Conservation (phyloP, 441 rosid genomes). For the Erodium texanum region DNA sequence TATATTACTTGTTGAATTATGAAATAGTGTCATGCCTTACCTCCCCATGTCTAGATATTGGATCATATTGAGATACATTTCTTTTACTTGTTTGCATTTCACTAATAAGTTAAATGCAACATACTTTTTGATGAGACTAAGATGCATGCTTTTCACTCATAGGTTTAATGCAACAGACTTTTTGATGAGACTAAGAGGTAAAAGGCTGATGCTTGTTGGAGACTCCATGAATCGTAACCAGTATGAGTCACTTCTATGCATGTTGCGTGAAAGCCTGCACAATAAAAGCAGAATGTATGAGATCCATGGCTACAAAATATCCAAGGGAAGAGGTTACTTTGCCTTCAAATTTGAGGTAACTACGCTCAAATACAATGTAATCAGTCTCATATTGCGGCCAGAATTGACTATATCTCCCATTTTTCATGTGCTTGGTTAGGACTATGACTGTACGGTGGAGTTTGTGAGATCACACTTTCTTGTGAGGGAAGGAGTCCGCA, state of each 20-base stretch:
- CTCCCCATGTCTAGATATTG: neutral
- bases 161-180: constrained; percentile 93
- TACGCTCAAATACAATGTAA: no score
- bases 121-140: no score
- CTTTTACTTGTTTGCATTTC: constrained; percentile 17
- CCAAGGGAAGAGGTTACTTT: constrained; percentile 77
- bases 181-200: constrained; percentile 71
- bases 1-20: neutral
- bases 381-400: neutral
- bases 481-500: constrained; percentile 73
- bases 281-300: constrained; percentile 69
- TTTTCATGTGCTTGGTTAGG: constrained; percentile 36
- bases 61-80: constrained; percentile 8
- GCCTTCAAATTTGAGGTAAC: constrained; percentile 63
- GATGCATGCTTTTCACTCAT: constrained; percentile 23
- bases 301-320: constrained; percentile 61
- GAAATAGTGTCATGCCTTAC: neutral
- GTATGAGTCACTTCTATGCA: constrained; percentile 76
- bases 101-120: no score
- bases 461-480: constrained; percentile 94
- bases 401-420: neutral
- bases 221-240: constrained; percentile 91
- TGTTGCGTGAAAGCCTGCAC: constrained; percentile 64
- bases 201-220: constrained; percentile 77
- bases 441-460: constrained; percentile 66